Evolutionary conservation across 495 filamentous ascomycete genomes (phyloP), one percentile per base, ranked within the genome.

Genomic region (Neurospora africana): DNA sequence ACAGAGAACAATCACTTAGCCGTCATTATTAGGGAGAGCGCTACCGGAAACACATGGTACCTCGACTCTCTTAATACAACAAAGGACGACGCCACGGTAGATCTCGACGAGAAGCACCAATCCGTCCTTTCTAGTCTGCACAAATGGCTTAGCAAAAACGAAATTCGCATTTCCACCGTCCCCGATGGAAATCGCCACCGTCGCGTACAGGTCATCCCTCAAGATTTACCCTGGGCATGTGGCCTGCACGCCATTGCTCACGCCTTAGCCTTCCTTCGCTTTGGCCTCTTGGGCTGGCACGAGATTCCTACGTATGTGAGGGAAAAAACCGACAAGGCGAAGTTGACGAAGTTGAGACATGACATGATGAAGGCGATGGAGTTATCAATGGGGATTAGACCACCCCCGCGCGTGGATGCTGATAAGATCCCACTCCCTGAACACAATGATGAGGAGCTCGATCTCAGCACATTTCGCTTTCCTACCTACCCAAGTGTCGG

Each of bases 1-100:
- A 38, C 37, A 38, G 37, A 38, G 37, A 38, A 38, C 37, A 38
- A 9, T 38, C 37, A 38, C 37, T 38, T 58, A 41, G 61, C 72
- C 1, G 15, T 73, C 8, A 23, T 74, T 0, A 41, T 74, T 19
- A 68, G 68, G 40, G 40, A 69, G 39, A n/a, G 1, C 10, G 44
- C 39, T 4, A 74, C 61, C 21, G 72, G 72, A 0, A 5, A 69
- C 23, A 68, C 39, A 40, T 74, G 69, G 61, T 71, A 68, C 41
- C 11, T 74, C 19, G 72, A 74, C 10, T 71, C 72, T 65, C 27
- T 65, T 17, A 0, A 30, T 33, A 7, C 41, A 44, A 2, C 4
- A 7, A 30, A 61, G 2, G 1, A 11, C 10, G 44, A 6, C 2
- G n/a, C 9, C 2, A 11, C n/a, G 1, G 10, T 23, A 23, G 2